Base-by-base conservation (phyloP, 2,329 filamentous ascomycete species). In the Apiospora aurea region DNA sequence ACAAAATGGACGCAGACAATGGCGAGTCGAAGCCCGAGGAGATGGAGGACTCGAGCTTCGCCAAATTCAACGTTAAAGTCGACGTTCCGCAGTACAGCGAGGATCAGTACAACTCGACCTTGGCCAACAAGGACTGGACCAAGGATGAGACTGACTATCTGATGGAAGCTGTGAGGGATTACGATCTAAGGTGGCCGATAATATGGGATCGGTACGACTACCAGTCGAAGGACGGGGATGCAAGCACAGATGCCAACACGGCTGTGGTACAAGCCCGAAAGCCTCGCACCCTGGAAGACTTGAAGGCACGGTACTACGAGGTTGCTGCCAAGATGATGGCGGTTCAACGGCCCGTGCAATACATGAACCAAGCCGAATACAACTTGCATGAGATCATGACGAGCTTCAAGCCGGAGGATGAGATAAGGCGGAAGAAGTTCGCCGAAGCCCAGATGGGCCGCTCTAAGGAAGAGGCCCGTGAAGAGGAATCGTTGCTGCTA, bases 71-170 rank as follows among this genome's bases (percentile, higher is more conserved):
- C 79, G 91, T 97, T 71, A 88, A 92, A 75, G 89, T 96, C 18
- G 88, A 92, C 4, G 87, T 95, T 47, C 94, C 95, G 0, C 87
- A 91, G 73, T 98, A 98, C 82, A 94, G 90, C 73, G 93, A 97
- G 74, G 94, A 95, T 74, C 92, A 97, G 80, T 99, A 99, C 82
- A 89, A 92, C 73, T 87, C 90, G 72, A 90, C 93, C 74, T 83
- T 99, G 69, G 88, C 91, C 76, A 92, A 87, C 78, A 85, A 90
- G 18, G 91, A 96, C 76, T 99, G 96, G 96, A 92, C 93, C 18
- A 94, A 93, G 78, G 92, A 96, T 77, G 96, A 99, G 83, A 99
- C 96, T 11, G 95, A 98, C 80, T 98, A 98, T 79, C 83, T 99
- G 74, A 88, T 98, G 80, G 85, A 89, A 3, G 81, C 96, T 47